phyloP scores from a whole-genome alignment of 345 rosid species.

The Isatis tinctoria region DNA sequence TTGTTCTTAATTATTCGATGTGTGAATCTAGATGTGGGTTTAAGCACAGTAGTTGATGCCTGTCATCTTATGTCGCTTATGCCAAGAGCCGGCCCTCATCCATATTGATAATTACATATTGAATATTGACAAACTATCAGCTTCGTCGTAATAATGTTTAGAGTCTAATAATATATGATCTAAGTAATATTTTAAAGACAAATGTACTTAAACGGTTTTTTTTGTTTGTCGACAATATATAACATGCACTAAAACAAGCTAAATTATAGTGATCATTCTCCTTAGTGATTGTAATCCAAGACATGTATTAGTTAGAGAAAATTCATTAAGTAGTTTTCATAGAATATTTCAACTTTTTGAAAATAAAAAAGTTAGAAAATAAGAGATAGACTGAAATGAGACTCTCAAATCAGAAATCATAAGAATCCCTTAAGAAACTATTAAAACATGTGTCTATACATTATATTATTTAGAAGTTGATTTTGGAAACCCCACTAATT shows the following conservation, averaged over 20 bases:
- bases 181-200: background rate
- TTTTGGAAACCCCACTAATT: too few species aligned
- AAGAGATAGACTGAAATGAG: too few species aligned
- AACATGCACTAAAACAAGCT: background rate
- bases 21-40: conserved; percentile 21
- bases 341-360: too few species aligned
- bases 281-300: background rate
- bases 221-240: background rate
- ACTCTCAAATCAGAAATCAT: too few species aligned
- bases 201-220: background rate
- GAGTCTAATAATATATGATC: background rate
- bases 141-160: background rate
- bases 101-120: background rate
- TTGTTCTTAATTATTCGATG: conserved; percentile 23
- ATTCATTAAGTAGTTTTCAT: too few species aligned
- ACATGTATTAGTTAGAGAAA: background rate
- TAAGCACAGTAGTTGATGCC: conserved; percentile 21
- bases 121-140: background rate
- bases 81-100: too few species aligned
- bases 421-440: too few species aligned
- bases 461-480: too few species aligned
- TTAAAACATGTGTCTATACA: too few species aligned
- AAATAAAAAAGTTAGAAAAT: too few species aligned
- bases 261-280: background rate
- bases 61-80: too few species aligned